Conservation (phyloP, 176 grass and related monocot species). For the Aegilops speltoides region DNA sequence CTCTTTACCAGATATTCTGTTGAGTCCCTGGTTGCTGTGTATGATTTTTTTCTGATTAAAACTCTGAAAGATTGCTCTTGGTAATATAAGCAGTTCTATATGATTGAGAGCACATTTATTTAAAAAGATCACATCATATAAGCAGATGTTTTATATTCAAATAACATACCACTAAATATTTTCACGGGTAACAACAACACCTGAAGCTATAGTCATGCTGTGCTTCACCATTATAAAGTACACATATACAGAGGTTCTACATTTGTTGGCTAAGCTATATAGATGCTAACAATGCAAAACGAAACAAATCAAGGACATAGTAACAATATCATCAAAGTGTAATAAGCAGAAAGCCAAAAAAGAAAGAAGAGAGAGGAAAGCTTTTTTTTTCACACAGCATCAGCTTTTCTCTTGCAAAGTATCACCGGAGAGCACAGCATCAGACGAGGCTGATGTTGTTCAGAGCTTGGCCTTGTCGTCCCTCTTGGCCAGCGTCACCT, state of each 20-base stretch:
- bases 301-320: constrained; percentile 28
- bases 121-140: constrained; percentile 5
- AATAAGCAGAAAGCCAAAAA: neutral
- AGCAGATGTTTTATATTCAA: neutral
- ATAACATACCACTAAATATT: constrained; percentile 4
- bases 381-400: neutral
- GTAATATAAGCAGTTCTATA: neutral
- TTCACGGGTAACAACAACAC: neutral
- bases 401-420: neutral
- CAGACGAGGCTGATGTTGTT: neutral
- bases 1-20: neutral
- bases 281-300: constrained; percentile 4
- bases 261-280: constrained; percentile 18
- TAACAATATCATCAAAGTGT: neutral
- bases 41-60: neutral
- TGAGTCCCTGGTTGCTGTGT: neutral
- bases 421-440: neutral
- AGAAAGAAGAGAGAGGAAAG: neutral
- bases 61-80: neutral
- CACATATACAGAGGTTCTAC: constrained; percentile 30
- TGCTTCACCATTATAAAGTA: constrained; percentile 26
- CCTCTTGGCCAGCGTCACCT: constrained; percentile 72
- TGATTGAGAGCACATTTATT: neutral
- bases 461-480: constrained; percentile 43
- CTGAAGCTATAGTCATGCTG: constrained; percentile 4